Evolutionary conservation across 1,139 yeast genomes (phyloP).

Genomic region (Yamadazyma membranifaciens): DNA sequence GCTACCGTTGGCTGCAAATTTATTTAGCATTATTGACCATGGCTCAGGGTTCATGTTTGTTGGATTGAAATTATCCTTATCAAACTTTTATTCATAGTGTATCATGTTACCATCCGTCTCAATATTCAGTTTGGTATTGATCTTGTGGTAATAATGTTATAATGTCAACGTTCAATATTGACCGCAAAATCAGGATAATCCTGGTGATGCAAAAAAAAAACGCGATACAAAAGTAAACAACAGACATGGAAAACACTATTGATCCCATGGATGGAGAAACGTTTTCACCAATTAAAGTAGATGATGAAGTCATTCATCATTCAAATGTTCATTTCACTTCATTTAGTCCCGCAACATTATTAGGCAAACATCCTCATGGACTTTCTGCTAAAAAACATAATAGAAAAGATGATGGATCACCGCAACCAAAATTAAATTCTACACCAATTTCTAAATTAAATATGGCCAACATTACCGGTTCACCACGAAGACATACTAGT

Average conservation of each 20-base stretch:
- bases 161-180: no score
- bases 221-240: slow-evolving; percentile 1
- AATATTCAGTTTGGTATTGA: no score
- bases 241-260: slow-evolving; percentile 3
- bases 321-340: slow-evolving; percentile 1
- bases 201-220: background rate
- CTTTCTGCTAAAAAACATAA: slow-evolving; percentile 37
- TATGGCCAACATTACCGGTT: background rate
- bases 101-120: no score
- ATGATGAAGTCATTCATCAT: slow-evolving; percentile 3
- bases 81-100: no score
- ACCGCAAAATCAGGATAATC: no score
- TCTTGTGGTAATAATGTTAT: no score
- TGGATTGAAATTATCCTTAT: no score
- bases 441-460: slow-evolving; percentile 3
- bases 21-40: no score
- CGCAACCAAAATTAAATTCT: slow-evolving; percentile 1
- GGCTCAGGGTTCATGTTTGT: no score
- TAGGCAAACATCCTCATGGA: slow-evolving; percentile 45
- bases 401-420: slow-evolving; percentile 20
- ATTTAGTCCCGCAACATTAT: slow-evolving; percentile 9
- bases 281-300: slow-evolving; percentile 8
- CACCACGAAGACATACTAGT: slow-evolving; percentile 3
- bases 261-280: slow-evolving; percentile 8
- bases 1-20: no score